Evolutionary conservation across 2,329 filamentous ascomycete genomes (phyloP).

Genomic region (Talaromyces verruculosus): DNA sequence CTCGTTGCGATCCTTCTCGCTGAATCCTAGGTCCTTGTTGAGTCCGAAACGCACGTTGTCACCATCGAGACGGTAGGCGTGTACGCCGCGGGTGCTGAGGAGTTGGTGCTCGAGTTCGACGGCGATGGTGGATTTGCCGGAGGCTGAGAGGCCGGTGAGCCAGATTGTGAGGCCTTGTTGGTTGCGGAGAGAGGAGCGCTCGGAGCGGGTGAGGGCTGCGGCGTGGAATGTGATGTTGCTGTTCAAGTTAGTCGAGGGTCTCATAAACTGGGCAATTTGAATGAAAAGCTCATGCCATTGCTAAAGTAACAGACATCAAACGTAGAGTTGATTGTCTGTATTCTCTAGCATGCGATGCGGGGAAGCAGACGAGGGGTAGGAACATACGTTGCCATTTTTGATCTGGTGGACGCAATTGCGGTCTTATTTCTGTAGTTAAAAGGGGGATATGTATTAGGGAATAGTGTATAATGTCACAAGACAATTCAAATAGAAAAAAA

Average conservation of each 20-base stretch:
- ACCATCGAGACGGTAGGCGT: slow-evolving; percentile 91
- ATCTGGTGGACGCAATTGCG: neutral
- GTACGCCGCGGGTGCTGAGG: slow-evolving; percentile 67
- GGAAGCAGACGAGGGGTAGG: slow-evolving; percentile 14
- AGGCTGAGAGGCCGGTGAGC: slow-evolving; percentile 95
- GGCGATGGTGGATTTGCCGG: slow-evolving; percentile 95
- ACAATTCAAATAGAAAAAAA: neutral
- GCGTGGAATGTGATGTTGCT: slow-evolving; percentile 52
- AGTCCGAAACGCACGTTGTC: slow-evolving; percentile 98
- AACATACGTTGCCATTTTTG: slow-evolving; percentile 23
- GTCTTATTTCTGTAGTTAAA: neutral
- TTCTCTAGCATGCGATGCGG: slow-evolving; percentile 13
- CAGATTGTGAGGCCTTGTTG: slow-evolving; percentile 94
- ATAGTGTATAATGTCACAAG: too few species aligned
- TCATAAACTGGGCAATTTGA: neutral
- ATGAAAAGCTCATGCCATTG: neutral
- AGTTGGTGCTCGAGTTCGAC: slow-evolving; percentile 97
- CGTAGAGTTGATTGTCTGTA: neutral
- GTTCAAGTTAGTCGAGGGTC: neutral
- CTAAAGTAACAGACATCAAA: neutral
- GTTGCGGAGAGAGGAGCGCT: slow-evolving; percentile 57
- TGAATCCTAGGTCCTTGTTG: slow-evolving; percentile 97
- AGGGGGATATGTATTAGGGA: neutral
- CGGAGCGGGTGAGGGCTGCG: slow-evolving; percentile 42
- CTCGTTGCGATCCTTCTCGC: slow-evolving; percentile 88